These are phyloP conservation scores for Corynascus novoguineensis DNA, from an alignment of 495 filamentous ascomycete species.

Conservation along the genomic window DNA sequence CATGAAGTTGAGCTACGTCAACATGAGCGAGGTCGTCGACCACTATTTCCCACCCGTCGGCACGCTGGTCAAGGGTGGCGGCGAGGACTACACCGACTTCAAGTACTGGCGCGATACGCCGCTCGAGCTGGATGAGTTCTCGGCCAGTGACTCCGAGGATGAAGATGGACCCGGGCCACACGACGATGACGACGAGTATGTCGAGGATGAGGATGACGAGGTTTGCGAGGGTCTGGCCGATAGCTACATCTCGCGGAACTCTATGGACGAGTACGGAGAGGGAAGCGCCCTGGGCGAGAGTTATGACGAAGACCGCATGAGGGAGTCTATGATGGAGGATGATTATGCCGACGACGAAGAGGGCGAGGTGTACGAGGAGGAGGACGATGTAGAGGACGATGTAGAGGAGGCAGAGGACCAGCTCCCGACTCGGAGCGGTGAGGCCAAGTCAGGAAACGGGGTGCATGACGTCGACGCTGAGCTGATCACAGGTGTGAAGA, in stretches of 20 bases:
- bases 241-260: slow-evolving; percentile 21
- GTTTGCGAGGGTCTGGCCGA: neutral
- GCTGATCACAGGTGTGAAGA: slow-evolving; percentile 46
- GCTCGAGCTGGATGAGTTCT: slow-evolving; percentile 71
- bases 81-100: slow-evolving; percentile 85
- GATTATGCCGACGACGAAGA: slow-evolving; percentile 36
- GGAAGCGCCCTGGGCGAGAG: slow-evolving; percentile 37
- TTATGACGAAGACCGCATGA: slow-evolving; percentile 35
- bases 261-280: slow-evolving; percentile 44
- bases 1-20: slow-evolving; percentile 93
- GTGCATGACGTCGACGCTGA: slow-evolving; percentile 42
- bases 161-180: slow-evolving; percentile 28
- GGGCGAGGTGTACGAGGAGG: slow-evolving; percentile 36
- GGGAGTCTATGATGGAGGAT: slow-evolving; percentile 25
- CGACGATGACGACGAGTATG: slow-evolving; percentile 40
- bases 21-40: slow-evolving; percentile 92
- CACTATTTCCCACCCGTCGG: slow-evolving; percentile 91
- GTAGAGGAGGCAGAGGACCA: slow-evolving; percentile 7
- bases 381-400: slow-evolving; percentile 31
- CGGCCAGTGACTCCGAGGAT: slow-evolving; percentile 64
- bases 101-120: slow-evolving; percentile 78
- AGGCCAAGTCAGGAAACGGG: slow-evolving; percentile 11
- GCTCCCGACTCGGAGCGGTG: neutral
- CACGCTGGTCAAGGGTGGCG: slow-evolving; percentile 67
- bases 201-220: slow-evolving; percentile 37